Conservation (phyloP, 176 grass and related monocot genomes). For the Hordeum marinum region DNA sequence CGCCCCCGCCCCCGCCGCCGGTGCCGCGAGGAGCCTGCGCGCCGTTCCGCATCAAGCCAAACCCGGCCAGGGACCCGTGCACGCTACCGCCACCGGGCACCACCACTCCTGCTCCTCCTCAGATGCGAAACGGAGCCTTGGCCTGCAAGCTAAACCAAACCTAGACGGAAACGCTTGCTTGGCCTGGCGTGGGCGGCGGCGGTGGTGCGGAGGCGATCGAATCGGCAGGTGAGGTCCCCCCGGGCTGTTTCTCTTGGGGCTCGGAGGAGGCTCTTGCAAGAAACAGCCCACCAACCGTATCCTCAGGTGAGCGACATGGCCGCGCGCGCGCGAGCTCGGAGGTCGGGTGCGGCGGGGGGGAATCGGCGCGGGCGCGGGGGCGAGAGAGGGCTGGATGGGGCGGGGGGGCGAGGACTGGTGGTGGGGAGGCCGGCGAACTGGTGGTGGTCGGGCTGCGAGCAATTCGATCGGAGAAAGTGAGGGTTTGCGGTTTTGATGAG, state of each 20-base stretch:
- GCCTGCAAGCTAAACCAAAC: constrained; percentile 18
- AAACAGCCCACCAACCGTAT: constrained; percentile 61
- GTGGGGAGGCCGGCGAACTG: constrained; percentile 33
- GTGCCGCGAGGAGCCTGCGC: constrained; percentile 42
- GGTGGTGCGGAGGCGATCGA: background rate
- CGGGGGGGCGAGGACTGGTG: background rate
- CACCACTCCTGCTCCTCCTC: background rate
- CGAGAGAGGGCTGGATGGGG: constrained; percentile 19
- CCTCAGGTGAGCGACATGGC: constrained; percentile 53
- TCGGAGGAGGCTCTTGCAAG: constrained; percentile 48
- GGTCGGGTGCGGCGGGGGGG: background rate
- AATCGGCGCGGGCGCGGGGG: constrained; percentile 13
- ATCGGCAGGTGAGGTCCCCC: background rate
- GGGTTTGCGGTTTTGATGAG: constrained; percentile 27
- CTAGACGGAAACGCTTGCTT: constrained; percentile 11
- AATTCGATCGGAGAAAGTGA: constrained; percentile 59
- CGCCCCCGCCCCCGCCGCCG: constrained; percentile 30
- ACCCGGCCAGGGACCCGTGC: background rate
- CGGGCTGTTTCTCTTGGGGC: constrained; percentile 63
- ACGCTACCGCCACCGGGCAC: background rate
- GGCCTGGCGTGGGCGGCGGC: background rate
- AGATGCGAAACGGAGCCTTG: constrained; percentile 31
- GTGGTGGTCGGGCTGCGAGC: constrained; percentile 23
- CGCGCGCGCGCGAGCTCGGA: background rate
- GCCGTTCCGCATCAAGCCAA: constrained; percentile 57